Percentiles rank a stretch among this genome's conserved stretches.
These are phyloP conservation scores for Solanum gracilifrons DNA, from an alignment of 257 asterid species.

Conservation along the genomic window DNA sequence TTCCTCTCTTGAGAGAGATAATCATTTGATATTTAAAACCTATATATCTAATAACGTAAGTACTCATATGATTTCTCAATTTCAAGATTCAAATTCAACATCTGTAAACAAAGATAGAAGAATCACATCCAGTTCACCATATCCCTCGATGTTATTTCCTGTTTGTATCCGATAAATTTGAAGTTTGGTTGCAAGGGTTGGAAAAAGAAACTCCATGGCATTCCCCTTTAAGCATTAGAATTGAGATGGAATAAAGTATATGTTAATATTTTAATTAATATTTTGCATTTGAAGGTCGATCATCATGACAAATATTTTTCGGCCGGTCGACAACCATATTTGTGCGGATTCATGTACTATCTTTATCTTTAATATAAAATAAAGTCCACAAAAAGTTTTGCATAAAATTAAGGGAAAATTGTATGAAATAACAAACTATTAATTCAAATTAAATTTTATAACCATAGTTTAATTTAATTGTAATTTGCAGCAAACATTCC, in stretches of 20 bases:
- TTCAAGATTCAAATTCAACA: not conserved
- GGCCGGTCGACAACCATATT: not conserved
- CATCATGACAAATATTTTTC: not conserved
- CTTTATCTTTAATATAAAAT: not conserved
- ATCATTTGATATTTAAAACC: not conserved
- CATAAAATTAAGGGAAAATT: not conserved
- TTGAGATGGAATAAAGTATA: not conserved
- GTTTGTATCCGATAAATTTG: no score
- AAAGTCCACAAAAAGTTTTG: not conserved
- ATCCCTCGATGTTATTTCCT: not conserved
- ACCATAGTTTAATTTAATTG: no score
- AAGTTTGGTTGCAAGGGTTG: not conserved
- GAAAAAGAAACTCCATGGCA: not conserved
- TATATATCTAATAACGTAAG: not conserved
- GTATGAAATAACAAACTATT: no score
- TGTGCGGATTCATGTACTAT: not conserved
- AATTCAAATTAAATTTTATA: no score
- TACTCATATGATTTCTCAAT: not conserved
- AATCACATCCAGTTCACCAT: rapidly evolving
- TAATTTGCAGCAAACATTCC: no score
- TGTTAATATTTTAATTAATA: not conserved
- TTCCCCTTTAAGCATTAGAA: not conserved
- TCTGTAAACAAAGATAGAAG: not conserved
- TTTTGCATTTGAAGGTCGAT: not conserved
- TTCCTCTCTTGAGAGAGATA: not conserved